A percentile compares a stretch with the other conserved stretches of the same genome.
Evolutionary conservation across 176 grass and related monocot species (phyloP).

Genomic region (Phoenix roebelenii): DNA sequence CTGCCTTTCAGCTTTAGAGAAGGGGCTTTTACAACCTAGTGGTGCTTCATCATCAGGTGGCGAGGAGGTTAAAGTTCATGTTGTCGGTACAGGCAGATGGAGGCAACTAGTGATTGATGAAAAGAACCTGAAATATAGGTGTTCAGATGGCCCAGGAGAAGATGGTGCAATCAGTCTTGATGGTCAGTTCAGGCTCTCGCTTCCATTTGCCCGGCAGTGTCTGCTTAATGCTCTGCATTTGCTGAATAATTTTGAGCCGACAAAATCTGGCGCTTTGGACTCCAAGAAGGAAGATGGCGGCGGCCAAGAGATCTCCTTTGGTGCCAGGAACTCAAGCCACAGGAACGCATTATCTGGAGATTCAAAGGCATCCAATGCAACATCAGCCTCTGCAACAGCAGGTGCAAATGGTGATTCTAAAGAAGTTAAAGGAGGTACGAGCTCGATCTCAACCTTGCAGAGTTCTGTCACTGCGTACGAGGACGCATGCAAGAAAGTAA

Average conservation of each 20-base stretch:
- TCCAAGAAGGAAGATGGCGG: constrained; percentile 20
- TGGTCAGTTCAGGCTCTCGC: constrained; percentile 38
- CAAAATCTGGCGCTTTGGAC: not conserved
- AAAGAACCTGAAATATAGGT: constrained; percentile 15
- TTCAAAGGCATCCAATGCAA: constrained; percentile 31
- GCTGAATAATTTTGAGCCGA: constrained; percentile 30
- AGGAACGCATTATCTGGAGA: constrained; percentile 33
- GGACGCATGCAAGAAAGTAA: constrained; percentile 59
- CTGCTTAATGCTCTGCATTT: constrained; percentile 62
- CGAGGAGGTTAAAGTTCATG: constrained; percentile 53
- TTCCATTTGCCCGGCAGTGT: constrained; percentile 61
- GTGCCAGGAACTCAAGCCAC: constrained; percentile 29
- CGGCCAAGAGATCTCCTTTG: constrained; percentile 23
- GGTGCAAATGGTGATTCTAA: constrained; percentile 53
- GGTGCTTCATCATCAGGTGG: constrained; percentile 19
- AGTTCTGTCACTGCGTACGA: constrained; percentile 51
- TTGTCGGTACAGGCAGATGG: constrained; percentile 71
- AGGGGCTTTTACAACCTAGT: constrained; percentile 30
- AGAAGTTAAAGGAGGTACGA: constrained; percentile 18
- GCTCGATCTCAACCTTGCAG: constrained; percentile 42
- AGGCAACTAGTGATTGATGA: constrained; percentile 49
- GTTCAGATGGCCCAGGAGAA: constrained; percentile 22
- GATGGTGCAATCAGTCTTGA: constrained; percentile 23
- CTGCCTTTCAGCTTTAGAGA: constrained; percentile 62
- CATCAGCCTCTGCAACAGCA: constrained; percentile 5